Conservation (phyloP, 1,284 basidiomycete genomes). For the Cutaneotrichosporon cyanovorans region DNA sequence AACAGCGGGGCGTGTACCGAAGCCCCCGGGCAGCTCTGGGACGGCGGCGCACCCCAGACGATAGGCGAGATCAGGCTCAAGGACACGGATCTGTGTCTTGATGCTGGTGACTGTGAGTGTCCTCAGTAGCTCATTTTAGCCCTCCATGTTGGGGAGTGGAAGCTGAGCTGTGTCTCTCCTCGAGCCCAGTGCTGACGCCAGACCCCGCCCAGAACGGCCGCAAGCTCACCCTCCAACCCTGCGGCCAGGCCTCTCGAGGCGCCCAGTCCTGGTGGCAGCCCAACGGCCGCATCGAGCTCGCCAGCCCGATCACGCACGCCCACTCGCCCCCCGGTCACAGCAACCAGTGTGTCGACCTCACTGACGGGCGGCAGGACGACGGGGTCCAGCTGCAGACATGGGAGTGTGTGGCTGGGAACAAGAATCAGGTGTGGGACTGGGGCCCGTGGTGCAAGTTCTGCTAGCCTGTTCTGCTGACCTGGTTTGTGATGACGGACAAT, state of each 20-base stretch:
- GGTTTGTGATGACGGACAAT: no score
- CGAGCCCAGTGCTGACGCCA: not conserved
- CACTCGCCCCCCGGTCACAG: slow-evolving; percentile 1
- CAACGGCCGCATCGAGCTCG: slow-evolving; percentile 8
- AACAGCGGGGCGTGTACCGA: not conserved
- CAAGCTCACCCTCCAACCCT: slow-evolving; percentile 3
- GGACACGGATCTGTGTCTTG: slow-evolving; percentile 7
- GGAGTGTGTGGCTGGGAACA: slow-evolving; percentile 18
- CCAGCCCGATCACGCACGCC: slow-evolving; percentile 3
- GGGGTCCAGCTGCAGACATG: slow-evolving; percentile 17
- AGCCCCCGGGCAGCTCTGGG: not conserved
- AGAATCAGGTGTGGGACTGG: slow-evolving; percentile 19
- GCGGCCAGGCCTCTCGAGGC: not conserved
- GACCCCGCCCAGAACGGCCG: slow-evolving; percentile 1
- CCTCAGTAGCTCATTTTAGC: no score
- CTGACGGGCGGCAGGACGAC: slow-evolving; percentile 14
- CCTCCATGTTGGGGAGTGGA: no score
- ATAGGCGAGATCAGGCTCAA: slow-evolving; percentile 5
- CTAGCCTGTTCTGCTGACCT: not conserved
- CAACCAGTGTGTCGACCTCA: slow-evolving; percentile 19
- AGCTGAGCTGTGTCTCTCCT: no score
- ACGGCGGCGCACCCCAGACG: slow-evolving; percentile 1
- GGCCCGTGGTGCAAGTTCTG: slow-evolving; percentile 11
- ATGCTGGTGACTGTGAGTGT: slow-evolving; percentile 10
- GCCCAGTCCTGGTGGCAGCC: slow-evolving; percentile 11